Percentiles rank a stretch among this genome's conserved stretches.
Conservation (phyloP, 2,329 filamentous ascomycete genomes). For the Sordariomycetes sp. region DNA sequence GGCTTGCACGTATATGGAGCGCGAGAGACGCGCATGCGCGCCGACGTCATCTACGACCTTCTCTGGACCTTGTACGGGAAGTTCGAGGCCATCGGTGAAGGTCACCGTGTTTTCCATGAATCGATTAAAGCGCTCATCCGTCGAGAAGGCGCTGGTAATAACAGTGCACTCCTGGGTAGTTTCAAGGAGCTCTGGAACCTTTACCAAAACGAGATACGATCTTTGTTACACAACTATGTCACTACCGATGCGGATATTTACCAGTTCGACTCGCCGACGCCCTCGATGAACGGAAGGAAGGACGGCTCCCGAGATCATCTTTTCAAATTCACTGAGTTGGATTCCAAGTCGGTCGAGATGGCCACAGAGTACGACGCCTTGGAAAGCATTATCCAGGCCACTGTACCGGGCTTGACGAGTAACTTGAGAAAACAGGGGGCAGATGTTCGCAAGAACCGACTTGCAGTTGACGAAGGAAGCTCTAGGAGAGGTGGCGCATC, state of each 20-base stretch:
- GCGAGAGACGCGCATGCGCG: constrained; percentile 66
- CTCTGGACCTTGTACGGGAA: constrained; percentile 91
- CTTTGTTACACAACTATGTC: constrained; percentile 89
- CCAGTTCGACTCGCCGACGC: constrained; percentile 47
- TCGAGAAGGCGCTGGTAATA: constrained; percentile 62
- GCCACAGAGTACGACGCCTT: constrained; percentile 79
- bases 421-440: constrained; percentile 45
- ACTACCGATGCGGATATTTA: constrained; percentile 79
- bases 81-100: constrained; percentile 94
- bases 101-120: constrained; percentile 88
- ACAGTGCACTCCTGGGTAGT: constrained; percentile 64
- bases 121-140: constrained; percentile 78
- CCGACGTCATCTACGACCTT: constrained; percentile 82
- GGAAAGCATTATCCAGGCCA: constrained; percentile 80
- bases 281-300: constrained; percentile 38
- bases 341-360: constrained; percentile 71
- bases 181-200: constrained; percentile 98
- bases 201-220: constrained; percentile 95
- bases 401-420: constrained; percentile 84
- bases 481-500: constrained; percentile 30
- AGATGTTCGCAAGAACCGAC: constrained; percentile 31
- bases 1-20: constrained; percentile 55
- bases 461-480: constrained; percentile 23
- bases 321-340: constrained; percentile 80
- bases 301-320: constrained; percentile 52